Percentiles rank a stretch among this genome's conserved stretches.
Conservation (phyloP, 371 early-diverging fungal genomes). For the Rhizopus arrhizus region DNA sequence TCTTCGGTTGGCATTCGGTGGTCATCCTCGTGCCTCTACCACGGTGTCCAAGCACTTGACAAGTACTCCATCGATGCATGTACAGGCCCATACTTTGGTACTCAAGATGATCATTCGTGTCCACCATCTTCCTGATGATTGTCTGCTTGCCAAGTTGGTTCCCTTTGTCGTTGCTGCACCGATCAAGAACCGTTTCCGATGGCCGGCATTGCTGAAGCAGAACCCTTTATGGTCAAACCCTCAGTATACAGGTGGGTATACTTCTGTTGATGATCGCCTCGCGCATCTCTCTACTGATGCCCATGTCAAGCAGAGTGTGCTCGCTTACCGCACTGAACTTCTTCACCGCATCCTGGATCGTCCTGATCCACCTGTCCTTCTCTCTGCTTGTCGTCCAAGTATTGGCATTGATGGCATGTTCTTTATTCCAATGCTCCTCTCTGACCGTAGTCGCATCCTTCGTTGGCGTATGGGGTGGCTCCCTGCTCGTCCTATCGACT, state of each 20-base stretch:
- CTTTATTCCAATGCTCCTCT: background rate
- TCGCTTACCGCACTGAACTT: background rate
- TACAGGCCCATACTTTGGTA: background rate
- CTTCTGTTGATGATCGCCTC: background rate
- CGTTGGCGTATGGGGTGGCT: constrained; percentile 26
- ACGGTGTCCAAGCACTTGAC: background rate
- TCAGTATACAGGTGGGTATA: background rate
- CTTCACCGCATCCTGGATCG: too few species aligned
- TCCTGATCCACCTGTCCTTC: background rate
- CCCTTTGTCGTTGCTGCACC: background rate
- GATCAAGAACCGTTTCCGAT: background rate
- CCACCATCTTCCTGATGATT: background rate
- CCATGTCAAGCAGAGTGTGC: background rate
- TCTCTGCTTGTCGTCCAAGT: background rate
- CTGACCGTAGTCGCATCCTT: constrained; percentile 10
- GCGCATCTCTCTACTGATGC: background rate
- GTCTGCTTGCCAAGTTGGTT: background rate
- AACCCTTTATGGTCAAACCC: background rate
- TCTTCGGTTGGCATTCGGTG: background rate
- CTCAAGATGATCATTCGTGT: background rate
- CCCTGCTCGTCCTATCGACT: constrained; percentile 3
- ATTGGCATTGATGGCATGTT: constrained; percentile 4
- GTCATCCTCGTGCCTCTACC: background rate
- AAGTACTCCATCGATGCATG: background rate
- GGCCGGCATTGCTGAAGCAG: background rate